These are phyloP conservation scores for Hericium rajendrae DNA, from an alignment of 768 basidiomycete species.

Conservation along the genomic window DNA sequence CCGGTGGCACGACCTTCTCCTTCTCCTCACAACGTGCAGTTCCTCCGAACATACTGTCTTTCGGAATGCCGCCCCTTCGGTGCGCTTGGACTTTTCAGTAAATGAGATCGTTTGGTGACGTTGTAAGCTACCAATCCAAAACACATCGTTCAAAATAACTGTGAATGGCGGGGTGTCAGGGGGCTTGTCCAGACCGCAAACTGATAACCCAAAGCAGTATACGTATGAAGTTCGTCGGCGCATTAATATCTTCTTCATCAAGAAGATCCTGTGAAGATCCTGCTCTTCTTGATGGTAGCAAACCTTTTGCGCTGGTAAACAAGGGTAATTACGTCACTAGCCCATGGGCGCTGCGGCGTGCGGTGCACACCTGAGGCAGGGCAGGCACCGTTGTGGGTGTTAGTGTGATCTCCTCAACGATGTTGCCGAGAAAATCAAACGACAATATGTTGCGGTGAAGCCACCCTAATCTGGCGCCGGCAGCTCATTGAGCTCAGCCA, in stretches of 20 bases:
- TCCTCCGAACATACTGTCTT: too few relatives aligned
- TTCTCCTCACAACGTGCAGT: too few relatives aligned
- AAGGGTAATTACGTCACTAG: neutral
- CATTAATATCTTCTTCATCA: neutral
- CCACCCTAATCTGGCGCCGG: too few relatives aligned
- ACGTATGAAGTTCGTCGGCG: neutral
- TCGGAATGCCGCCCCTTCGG: neutral
- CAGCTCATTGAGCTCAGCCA: too few relatives aligned
- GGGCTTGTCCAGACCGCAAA: neutral
- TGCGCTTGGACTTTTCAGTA: neutral
- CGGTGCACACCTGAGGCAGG: too few relatives aligned
- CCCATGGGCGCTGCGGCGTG: too few relatives aligned
- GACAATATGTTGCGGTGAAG: too few relatives aligned
- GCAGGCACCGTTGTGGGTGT: too few relatives aligned
- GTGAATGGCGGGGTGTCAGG: neutral
- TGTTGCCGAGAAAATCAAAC: too few relatives aligned
- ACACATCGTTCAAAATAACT: neutral
- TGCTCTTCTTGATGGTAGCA: neutral
- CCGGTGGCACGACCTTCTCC: too few relatives aligned
- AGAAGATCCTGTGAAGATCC: neutral
- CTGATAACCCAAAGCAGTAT: too few relatives aligned
- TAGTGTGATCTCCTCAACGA: too few relatives aligned
- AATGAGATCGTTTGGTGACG: neutral
- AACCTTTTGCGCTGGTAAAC: neutral
- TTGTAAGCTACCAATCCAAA: neutral